Conservation (phyloP, 129 eudicot genomes). For the Lonicera japonica region DNA sequence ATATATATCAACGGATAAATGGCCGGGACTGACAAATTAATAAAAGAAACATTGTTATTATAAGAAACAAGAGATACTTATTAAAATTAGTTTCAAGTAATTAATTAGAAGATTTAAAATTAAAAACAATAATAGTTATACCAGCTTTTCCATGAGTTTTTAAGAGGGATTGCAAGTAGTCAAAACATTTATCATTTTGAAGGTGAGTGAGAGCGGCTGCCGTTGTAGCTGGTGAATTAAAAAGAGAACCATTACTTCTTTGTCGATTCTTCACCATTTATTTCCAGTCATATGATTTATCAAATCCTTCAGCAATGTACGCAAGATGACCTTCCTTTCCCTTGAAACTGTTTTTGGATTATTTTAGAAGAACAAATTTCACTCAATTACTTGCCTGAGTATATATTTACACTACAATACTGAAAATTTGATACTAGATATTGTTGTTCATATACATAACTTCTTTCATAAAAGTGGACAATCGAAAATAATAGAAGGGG, state of each 20-base stretch:
- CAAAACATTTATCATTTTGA: slow-evolving; percentile 12
- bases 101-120: no score
- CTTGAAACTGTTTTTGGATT: background rate
- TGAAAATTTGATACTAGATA: no score
- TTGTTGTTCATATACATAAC: no score
- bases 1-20: background rate
- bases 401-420: no score
- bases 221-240: slow-evolving; percentile 32
- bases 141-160: slow-evolving; percentile 20
- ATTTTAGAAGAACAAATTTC: no score
- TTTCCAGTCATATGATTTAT: slow-evolving; percentile 18
- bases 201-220: slow-evolving; percentile 25
- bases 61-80: no score
- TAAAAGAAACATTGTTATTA: no score
- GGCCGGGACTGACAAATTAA: background rate
- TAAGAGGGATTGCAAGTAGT: slow-evolving; percentile 18
- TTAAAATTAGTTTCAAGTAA: no score
- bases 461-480: no score
- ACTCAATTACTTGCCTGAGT: no score
- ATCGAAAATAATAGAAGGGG: no score
- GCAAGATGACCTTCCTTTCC: slow-evolving; percentile 4
- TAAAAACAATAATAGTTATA: background rate
- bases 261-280: slow-evolving; percentile 12
- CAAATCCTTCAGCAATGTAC: slow-evolving; percentile 30
- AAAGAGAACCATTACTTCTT: slow-evolving; percentile 23